Evolutionary conservation across 805 yeast genomes (phyloP).

Genomic region (Saccharomycopsis microspora): DNA sequence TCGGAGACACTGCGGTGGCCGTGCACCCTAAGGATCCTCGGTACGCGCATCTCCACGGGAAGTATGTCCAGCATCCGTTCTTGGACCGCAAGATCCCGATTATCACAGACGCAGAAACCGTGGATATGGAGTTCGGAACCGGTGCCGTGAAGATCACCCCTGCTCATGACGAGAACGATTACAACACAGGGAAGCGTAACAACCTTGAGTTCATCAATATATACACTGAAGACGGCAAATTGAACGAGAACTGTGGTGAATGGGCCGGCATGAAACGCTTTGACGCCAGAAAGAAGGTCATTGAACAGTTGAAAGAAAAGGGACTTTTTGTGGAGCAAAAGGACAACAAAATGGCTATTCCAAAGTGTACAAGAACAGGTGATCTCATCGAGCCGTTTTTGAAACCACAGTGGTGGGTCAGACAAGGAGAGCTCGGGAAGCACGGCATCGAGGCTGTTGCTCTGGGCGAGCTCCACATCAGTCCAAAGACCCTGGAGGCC

Average conservation of each 20-base stretch:
- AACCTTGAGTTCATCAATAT: slow-evolving; percentile 81
- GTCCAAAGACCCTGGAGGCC: slow-evolving; percentile 82
- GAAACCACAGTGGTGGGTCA: slow-evolving; percentile 99
- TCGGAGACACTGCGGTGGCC: slow-evolving; percentile 97
- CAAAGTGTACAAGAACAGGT: slow-evolving; percentile 91
- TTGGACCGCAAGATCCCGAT: slow-evolving; percentile 78
- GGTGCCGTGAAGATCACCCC: slow-evolving; percentile 99
- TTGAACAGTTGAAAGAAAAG: slow-evolving; percentile 62
- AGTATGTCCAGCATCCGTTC: slow-evolving; percentile 84
- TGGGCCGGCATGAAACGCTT: slow-evolving; percentile 88
- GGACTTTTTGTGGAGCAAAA: slow-evolving; percentile 75
- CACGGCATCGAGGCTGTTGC: slow-evolving; percentile 80
- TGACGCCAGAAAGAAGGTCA: slow-evolving; percentile 81
- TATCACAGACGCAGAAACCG: slow-evolving; percentile 83
- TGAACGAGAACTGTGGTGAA: slow-evolving; percentile 90
- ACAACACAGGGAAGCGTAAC: slow-evolving; percentile 91
- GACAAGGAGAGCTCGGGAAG: slow-evolving; percentile 79
- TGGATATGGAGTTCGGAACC: slow-evolving; percentile 98
- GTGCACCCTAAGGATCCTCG: slow-evolving; percentile 93
- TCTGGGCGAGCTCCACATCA: slow-evolving; percentile 67
- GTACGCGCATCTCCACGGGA: slow-evolving; percentile 91
- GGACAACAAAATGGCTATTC: slow-evolving; percentile 94
- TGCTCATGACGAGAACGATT: slow-evolving; percentile 97
- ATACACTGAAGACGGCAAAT: slow-evolving; percentile 80
- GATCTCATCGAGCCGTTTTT: slow-evolving; percentile 93